Evolutionary conservation across 345 rosid genomes (phyloP).

Genomic region (Alliaria petiolata): DNA sequence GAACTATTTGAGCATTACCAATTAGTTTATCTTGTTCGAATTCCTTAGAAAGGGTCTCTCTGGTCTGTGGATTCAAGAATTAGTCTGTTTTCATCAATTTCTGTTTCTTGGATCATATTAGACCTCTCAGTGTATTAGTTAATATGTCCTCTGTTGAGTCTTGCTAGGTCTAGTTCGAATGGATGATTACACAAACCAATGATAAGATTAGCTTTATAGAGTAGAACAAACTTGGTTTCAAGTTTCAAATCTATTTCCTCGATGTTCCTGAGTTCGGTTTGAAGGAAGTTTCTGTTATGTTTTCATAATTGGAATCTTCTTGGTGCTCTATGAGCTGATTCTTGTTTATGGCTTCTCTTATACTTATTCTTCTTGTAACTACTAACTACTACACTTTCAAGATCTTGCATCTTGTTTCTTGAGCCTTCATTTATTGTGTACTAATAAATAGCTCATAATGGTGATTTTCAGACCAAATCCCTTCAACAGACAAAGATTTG

Average conservation of each 20-base stretch:
- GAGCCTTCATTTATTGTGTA: constrained; percentile 3
- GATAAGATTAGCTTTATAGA: not conserved
- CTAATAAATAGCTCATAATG: constrained; percentile 4
- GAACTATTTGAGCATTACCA: not conserved
- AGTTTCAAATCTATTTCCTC: not conserved
- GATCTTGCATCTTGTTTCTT: not conserved
- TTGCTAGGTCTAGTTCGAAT: not conserved
- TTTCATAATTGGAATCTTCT: not conserved
- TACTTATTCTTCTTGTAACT: not conserved
- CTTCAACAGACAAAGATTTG: constrained; percentile 3
- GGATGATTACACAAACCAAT: not conserved
- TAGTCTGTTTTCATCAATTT: not conserved
- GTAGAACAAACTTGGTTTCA: not conserved
- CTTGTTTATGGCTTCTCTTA: not conserved
- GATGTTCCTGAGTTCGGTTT: not conserved
- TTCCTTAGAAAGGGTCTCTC: not conserved
- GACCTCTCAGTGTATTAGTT: not conserved
- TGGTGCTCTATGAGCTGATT: not conserved
- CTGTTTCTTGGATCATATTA: not conserved
- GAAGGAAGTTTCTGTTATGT: not conserved
- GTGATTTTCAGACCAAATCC: constrained; percentile 32
- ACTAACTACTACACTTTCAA: not conserved
- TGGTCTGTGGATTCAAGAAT: not conserved
- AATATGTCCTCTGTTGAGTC: not conserved
- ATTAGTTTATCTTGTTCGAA: not conserved